These are phyloP conservation scores for Fusarium avenaceum DNA, from an alignment of 2,329 filamentous ascomycete species.

Conservation along the genomic window DNA sequence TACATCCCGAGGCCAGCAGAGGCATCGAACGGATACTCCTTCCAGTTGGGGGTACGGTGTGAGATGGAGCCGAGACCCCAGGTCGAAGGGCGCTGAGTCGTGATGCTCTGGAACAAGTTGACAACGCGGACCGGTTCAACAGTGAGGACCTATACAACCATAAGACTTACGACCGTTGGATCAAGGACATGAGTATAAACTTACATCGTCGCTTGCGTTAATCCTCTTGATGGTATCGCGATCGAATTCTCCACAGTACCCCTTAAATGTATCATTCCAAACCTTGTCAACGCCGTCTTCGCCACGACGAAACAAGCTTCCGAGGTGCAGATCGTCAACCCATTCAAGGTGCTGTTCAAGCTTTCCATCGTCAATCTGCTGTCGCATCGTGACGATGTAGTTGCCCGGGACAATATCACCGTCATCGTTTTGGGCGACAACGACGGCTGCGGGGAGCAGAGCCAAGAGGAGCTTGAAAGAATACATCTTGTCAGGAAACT, in stretches of 20 bases:
- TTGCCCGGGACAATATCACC: constrained; percentile 53
- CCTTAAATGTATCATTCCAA: constrained; percentile 54
- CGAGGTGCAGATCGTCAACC: constrained; percentile 52
- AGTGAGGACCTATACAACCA: constrained; percentile 48
- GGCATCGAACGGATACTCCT: constrained; percentile 58
- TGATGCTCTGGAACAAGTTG: constrained; percentile 46
- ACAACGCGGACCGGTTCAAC: constrained; percentile 53
- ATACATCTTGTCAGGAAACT: constrained; percentile 33
- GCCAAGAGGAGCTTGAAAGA: constrained; percentile 37
- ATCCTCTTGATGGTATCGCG: constrained; percentile 58
- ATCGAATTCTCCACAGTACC: constrained; percentile 61
- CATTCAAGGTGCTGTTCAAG: constrained; percentile 54
- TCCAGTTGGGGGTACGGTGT: constrained; percentile 52
- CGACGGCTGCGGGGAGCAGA: constrained; percentile 36
- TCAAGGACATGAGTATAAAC: constrained; percentile 10
- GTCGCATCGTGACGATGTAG: constrained; percentile 63
- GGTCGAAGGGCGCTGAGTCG: constrained; percentile 54
- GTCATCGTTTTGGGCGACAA: constrained; percentile 8
- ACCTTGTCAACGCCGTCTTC: constrained; percentile 52
- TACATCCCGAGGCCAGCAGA: constrained; percentile 59
- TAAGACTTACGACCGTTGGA: not conserved
- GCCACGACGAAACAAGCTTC: constrained; percentile 52
- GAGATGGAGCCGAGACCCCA: constrained; percentile 64
- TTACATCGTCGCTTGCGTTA: constrained; percentile 56
- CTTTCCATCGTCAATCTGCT: constrained; percentile 49